Evolutionary conservation across 2,329 filamentous ascomycete species (phyloP).

Genomic region (Fonsecaea nubica): DNA sequence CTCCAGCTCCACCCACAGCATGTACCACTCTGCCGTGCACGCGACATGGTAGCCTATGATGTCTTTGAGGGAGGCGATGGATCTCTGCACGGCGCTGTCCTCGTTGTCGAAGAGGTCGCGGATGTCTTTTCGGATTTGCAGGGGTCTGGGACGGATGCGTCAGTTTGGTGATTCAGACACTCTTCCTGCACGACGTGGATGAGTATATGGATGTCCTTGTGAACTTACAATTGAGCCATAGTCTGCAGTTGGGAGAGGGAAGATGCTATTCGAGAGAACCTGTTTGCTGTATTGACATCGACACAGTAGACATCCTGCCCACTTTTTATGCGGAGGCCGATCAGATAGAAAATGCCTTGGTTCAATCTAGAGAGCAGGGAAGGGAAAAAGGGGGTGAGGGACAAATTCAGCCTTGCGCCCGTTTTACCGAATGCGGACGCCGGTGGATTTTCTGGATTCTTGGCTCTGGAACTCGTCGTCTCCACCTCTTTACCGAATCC

Average conservation of each 20-base stretch:
- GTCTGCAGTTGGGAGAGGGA: not conserved
- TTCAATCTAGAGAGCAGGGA: not conserved
- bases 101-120: conserved; percentile 20
- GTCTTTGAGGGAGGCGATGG: conserved; percentile 1
- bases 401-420: not conserved
- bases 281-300: not conserved
- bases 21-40: conserved; percentile 20
- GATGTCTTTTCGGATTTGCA: conserved; percentile 23
- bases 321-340: not conserved
- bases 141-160: conserved; percentile 6
- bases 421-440: not conserved
- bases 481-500: not conserved
- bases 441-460: not conserved
- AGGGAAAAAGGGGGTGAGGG: not conserved
- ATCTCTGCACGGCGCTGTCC: conserved; percentile 11
- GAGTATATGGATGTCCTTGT: not conserved
- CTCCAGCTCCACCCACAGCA: conserved; percentile 26
- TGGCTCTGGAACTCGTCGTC: not conserved
- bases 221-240: conserved; percentile 19
- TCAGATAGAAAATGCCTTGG: not conserved
- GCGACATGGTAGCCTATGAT: conserved; percentile 20
- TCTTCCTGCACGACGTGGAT: too few relatives aligned
- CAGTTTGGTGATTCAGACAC: too few relatives aligned
- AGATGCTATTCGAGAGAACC: not conserved
- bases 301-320: not conserved